Percentiles rank a stretch among this genome's conserved stretches.
Conservation (phyloP, 2,329 filamentous ascomycete species). For the Monilinia aucupariae region DNA sequence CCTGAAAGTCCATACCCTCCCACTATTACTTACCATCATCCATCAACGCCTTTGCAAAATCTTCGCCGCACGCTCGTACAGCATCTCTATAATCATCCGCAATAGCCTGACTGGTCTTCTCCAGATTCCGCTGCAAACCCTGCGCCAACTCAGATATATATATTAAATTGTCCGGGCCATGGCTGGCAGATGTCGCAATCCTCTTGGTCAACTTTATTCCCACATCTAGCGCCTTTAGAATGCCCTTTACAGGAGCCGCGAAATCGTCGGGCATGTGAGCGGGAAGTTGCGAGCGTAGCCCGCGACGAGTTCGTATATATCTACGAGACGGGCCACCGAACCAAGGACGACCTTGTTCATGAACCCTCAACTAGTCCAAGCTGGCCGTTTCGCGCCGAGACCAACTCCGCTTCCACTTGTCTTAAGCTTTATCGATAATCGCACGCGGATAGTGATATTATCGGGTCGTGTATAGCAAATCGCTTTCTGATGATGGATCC, state of each 20-base stretch:
- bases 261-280: slow-evolving; percentile 22
- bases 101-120: slow-evolving; percentile 25
- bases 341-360: neutral
- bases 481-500: neutral
- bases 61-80: slow-evolving; percentile 24
- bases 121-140: slow-evolving; percentile 26
- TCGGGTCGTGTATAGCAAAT: neutral
- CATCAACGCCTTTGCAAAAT: slow-evolving; percentile 26
- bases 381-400: neutral
- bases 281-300: slow-evolving; percentile 6
- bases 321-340: neutral
- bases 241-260: slow-evolving; percentile 29
- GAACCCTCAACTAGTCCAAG: neutral
- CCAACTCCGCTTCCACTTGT: slow-evolving; percentile 4
- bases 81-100: slow-evolving; percentile 28
- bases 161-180: slow-evolving; percentile 23
- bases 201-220: slow-evolving; percentile 30
- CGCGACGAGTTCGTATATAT: neutral
- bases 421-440: slow-evolving; percentile 1
- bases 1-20: neutral
- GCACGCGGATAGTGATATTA: neutral
- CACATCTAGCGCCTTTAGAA: slow-evolving; percentile 30
- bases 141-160: slow-evolving; percentile 29
- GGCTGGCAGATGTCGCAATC: slow-evolving; percentile 25
- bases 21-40: slow-evolving; percentile 28